A percentile compares a stretch with the other conserved stretches of the same genome.
phyloP scores from a whole-genome alignment of 495 filamentous ascomycete species.

The Penicillium lagena region DNA sequence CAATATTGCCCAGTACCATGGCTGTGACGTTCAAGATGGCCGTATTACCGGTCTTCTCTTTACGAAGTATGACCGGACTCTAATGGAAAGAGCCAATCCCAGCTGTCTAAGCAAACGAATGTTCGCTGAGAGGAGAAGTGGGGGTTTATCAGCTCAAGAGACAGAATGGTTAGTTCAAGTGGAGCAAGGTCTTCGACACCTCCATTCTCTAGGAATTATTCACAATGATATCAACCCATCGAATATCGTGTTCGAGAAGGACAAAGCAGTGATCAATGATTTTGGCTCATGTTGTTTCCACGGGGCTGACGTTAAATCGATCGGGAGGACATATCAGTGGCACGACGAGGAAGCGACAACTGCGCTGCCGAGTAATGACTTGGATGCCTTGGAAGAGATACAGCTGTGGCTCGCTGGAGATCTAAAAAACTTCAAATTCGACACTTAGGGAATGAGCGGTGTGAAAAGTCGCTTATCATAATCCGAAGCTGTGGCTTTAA shows the following conservation, averaged over 20 bases:
- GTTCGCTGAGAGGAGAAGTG: not conserved
- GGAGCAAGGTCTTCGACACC: conserved; percentile 16
- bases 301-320: not conserved
- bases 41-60: conserved; percentile 14
- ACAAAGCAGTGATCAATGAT: conserved; percentile 9
- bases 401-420: not conserved
- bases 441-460: not conserved
- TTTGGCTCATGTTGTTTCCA: conserved; percentile 4
- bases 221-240: conserved; percentile 22
- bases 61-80: conserved; percentile 5
- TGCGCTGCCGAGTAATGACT: not conserved
- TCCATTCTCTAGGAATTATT: conserved; percentile 18
- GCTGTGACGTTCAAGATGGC: conserved; percentile 9
- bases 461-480: too few species aligned
- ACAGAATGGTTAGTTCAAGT: conserved; percentile 7
- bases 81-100: conserved; percentile 7
- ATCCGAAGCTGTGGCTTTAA: too few species aligned
- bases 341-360: not conserved
- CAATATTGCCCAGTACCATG: conserved; percentile 12
- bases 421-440: not conserved
- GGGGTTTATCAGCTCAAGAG: too few species aligned
- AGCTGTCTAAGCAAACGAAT: not conserved
- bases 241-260: conserved; percentile 24
- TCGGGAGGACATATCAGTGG: not conserved
- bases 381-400: not conserved